Conservation (phyloP, 768 basidiomycete genomes). For the Myochromella boudieri region DNA sequence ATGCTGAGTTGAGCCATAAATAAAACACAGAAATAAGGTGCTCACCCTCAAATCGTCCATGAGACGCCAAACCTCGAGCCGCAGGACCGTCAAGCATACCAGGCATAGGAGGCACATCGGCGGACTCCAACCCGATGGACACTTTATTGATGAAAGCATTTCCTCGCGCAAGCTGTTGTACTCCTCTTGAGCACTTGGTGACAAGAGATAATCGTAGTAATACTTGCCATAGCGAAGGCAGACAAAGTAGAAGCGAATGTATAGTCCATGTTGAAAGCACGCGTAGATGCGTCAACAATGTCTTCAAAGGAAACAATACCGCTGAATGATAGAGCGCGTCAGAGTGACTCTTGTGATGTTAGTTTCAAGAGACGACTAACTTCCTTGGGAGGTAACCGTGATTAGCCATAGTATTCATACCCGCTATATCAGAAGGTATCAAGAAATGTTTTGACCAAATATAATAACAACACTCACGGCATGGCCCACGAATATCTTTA, state of each 20-base stretch:
- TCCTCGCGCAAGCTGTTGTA: constrained; percentile 10
- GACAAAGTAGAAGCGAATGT: constrained; percentile 12
- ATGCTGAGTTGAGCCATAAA: neutral
- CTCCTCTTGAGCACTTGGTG: neutral
- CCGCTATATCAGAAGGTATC: constrained; percentile 3
- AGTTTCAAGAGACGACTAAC: constrained; percentile 3
- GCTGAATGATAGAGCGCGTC: neutral
- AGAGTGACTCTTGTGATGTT: neutral
- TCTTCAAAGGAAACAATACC: constrained; percentile 15
- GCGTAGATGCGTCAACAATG: constrained; percentile 9
- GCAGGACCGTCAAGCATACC: constrained; percentile 11
- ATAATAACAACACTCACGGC: constrained; percentile 6
- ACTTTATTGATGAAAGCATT: constrained; percentile 13
- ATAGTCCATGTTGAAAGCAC: constrained; percentile 17
- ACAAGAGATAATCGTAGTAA: neutral
- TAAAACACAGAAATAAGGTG: neutral
- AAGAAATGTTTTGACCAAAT: neutral
- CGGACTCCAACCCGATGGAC: constrained; percentile 13
- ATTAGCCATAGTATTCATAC: constrained; percentile 17
- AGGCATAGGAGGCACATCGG: constrained; percentile 12
- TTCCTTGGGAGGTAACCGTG: constrained; percentile 17
- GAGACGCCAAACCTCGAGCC: constrained; percentile 13
- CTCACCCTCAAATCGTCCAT: constrained; percentile 16
- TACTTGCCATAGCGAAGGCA: constrained; percentile 13
- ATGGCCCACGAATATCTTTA: constrained; percentile 15